Base-by-base conservation (phyloP, 2,329 filamentous ascomycete genomes). In the Triangularia setosa region DNA sequence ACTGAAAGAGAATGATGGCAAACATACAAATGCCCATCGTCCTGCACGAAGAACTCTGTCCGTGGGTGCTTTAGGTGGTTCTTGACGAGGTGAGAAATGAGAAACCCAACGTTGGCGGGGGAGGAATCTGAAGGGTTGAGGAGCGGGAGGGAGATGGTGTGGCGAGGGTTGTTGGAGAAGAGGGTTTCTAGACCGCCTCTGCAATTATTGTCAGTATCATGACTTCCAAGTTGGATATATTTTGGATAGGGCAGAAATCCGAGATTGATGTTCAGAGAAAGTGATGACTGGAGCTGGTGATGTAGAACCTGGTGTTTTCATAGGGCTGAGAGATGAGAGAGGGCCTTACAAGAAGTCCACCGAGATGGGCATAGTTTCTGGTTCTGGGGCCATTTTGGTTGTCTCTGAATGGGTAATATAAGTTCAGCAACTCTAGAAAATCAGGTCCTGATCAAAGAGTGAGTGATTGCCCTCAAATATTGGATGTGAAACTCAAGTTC, bases 131-230 rank as follows among this genome's bases (percentile, higher is more conserved):
- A 78, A 4, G 58, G 58, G 72, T 88, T 84, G 62, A 74, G 82
- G 28, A 84, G 78, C 21, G 94, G 92, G 52, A 98, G 77, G 2
- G 82, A 78, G 55, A 99, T 75, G 23, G 82, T 79, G 75, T 94
- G 91, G 70, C 87, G 90, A 63, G 89, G 86, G 77, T 92, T 82
- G 75, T 97, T 90, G 30, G 89, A 87, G 79, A 99, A 99, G 69
- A 99, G 88, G 80, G 97, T 90, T 79, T 99, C 95, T 18, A 99
- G 85, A 23, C 95, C 95, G 67, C 95, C 95, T 69, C 95, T 93
- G 71, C 55, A 58, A 23, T 40, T 1, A n/a, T 21, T 8, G 40
- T 48, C n/a, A 48, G 40, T 48, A 21, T 48, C 16, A 44, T 44
- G 16, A 44, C n/a, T n/a, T n/a, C n/a, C n/a, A n/a, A n/a, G n/a